Percentiles rank a stretch among this genome's conserved stretches.
phyloP scores from a whole-genome alignment of 2,329 filamentous ascomycete species.

The Phaeosphaeriaceae sp. region DNA sequence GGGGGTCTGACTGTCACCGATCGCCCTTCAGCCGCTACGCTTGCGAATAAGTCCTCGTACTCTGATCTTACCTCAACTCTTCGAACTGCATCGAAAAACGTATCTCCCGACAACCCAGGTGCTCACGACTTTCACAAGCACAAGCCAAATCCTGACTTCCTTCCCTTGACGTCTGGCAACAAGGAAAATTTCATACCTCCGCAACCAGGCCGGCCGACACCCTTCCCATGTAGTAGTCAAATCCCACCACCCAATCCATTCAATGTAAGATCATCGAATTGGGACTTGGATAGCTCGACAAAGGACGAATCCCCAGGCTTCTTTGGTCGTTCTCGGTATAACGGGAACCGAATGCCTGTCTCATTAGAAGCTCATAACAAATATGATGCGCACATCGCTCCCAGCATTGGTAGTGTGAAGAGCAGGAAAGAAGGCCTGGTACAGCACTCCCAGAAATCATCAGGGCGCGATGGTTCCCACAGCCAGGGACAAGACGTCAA shows the following conservation, averaged over 20 bases:
- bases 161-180: slow-evolving; percentile 12
- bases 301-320: slow-evolving; percentile 25
- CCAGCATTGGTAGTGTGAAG: slow-evolving; percentile 19
- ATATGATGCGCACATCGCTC: slow-evolving; percentile 22
- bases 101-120: slow-evolving; percentile 10
- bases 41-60: slow-evolving; percentile 34
- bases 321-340: slow-evolving; percentile 19
- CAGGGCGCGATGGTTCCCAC: slow-evolving; percentile 18
- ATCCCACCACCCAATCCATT: slow-evolving; percentile 32
- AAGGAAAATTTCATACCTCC: slow-evolving; percentile 26
- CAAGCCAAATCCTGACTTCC: slow-evolving; percentile 6
- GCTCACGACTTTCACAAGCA: slow-evolving; percentile 5
- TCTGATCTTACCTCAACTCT: slow-evolving; percentile 19
- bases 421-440: slow-evolving; percentile 37
- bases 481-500: slow-evolving; percentile 11
- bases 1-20: slow-evolving; percentile 15
- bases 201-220: slow-evolving; percentile 16
- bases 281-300: slow-evolving; percentile 30
- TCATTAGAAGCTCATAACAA: slow-evolving; percentile 10
- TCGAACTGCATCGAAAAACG: slow-evolving; percentile 16
- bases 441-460: slow-evolving; percentile 3
- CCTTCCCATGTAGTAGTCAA: slow-evolving; percentile 13
- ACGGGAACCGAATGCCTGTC: slow-evolving; percentile 6
- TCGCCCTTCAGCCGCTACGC: slow-evolving; percentile 30
- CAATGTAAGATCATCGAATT: slow-evolving; percentile 10